Conservation (phyloP, 345 rosid genomes). For the Nasturtium officinale region DNA sequence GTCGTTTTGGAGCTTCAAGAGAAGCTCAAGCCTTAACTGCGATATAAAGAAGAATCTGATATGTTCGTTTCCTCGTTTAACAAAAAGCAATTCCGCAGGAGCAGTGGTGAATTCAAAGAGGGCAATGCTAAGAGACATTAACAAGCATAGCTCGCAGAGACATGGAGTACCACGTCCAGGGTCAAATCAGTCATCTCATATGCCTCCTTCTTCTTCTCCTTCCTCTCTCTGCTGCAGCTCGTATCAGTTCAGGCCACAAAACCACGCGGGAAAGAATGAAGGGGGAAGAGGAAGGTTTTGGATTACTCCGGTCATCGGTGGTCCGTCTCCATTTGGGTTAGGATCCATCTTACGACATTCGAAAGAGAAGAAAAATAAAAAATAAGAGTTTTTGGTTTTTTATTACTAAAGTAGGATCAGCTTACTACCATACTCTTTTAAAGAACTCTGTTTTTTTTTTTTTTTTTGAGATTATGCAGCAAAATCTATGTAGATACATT, state of each 20-base stretch:
- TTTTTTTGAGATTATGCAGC: conserved; percentile 14
- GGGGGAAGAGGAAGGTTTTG: conserved; percentile 48
- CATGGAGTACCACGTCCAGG: conserved; percentile 39
- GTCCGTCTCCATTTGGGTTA: conserved; percentile 68
- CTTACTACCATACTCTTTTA: background rate
- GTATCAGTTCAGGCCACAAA: conserved; percentile 50
- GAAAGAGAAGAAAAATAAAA: conserved; percentile 56
- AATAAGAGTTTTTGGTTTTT: background rate
- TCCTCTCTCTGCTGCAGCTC: conserved; percentile 35
- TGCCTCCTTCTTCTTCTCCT: conserved; percentile 38
- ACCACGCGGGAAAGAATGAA: conserved; percentile 51
- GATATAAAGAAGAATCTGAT: conserved; percentile 59
- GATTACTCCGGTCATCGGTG: conserved; percentile 63
- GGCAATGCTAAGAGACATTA: conserved; percentile 40
- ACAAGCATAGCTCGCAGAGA: conserved; percentile 51
- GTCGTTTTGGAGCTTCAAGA: conserved; percentile 81
- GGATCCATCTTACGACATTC: conserved; percentile 59
- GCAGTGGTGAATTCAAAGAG: conserved; percentile 49
- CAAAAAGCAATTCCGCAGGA: conserved; percentile 74
- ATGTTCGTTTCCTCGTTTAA: conserved; percentile 61
- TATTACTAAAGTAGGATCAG: conserved; percentile 22
- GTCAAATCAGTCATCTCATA: conserved; percentile 16
- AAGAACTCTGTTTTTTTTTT: conserved; percentile 5
- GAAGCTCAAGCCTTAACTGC: conserved; percentile 69
- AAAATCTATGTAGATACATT: conserved; percentile 1